Evolutionary conservation across 2,329 filamentous ascomycete species (phyloP).

Genomic region (Teratosphaeriaceae sp.): DNA sequence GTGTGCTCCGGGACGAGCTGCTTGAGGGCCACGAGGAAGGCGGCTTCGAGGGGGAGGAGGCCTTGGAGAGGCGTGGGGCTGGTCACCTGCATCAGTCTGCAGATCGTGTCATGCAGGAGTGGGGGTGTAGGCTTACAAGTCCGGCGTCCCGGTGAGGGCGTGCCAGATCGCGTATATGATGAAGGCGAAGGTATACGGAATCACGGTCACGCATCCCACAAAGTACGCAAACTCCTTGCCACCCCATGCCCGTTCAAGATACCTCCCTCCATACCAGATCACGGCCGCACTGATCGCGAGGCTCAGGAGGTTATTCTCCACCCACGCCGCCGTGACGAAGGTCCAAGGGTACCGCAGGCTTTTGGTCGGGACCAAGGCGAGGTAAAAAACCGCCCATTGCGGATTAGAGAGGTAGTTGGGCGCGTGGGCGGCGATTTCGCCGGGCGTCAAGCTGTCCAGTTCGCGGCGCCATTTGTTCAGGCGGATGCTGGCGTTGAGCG

Average conservation of each 20-base stretch:
- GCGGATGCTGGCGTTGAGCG: conserved; percentile 74
- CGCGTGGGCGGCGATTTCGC: conserved; percentile 17
- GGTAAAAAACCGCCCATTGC: conserved; percentile 57
- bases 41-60: conserved; percentile 81
- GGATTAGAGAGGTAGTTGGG: conserved; percentile 29
- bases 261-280: conserved; percentile 85
- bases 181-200: conserved; percentile 75
- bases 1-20: conserved; percentile 97
- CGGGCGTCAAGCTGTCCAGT: conserved; percentile 20
- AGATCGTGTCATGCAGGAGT: background rate
- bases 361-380: conserved; percentile 76
- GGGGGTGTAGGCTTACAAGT: conserved; percentile 52
- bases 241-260: conserved; percentile 93
- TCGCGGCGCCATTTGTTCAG: conserved; percentile 56
- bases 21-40: conserved; percentile 94
- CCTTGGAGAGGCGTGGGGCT: conserved; percentile 77
- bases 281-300: conserved; percentile 69
- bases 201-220: conserved; percentile 64
- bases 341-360: conserved; percentile 92
- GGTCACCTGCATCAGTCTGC: background rate
- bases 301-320: conserved; percentile 90
- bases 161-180: conserved; percentile 66
- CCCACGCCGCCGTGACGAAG: conserved; percentile 74
- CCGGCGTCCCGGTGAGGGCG: conserved; percentile 57
- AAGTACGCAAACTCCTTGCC: conserved; percentile 90